A percentile compares a stretch with the other conserved stretches of the same genome.
These are phyloP conservation scores for Fraxinus sp. DNA, from an alignment of 305 asterid species.

Conservation along the genomic window DNA sequence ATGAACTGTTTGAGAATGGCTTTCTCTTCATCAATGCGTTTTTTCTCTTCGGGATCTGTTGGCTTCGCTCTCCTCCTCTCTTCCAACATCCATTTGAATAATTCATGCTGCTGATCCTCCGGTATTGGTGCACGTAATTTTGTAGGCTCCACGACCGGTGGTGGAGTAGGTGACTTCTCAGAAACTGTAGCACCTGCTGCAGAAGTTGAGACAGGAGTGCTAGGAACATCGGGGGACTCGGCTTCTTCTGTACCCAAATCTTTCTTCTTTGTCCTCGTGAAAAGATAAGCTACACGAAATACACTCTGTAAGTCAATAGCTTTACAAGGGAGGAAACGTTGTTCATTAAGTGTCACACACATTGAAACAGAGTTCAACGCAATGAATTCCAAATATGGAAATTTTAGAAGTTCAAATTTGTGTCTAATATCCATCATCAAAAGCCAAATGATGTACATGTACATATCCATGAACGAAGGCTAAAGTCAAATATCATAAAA, in stretches of 20 bases:
- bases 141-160: slow-evolving; percentile 35
- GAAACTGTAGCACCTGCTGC: slow-evolving; percentile 32
- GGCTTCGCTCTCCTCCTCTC: slow-evolving; percentile 81
- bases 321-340: neutral
- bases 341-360: neutral
- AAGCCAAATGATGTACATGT: neutral
- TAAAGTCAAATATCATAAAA: neutral
- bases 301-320: neutral
- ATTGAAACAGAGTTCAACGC: neutral
- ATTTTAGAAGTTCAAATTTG: neutral
- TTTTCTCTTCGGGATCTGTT: slow-evolving; percentile 65
- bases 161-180: slow-evolving; percentile 32
- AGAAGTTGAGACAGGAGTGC: slow-evolving; percentile 39
- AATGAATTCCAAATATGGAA: neutral
- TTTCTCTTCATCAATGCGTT: slow-evolving; percentile 77
- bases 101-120: slow-evolving; percentile 62
- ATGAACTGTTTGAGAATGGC: slow-evolving; percentile 77
- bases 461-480: neutral
- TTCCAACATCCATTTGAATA: slow-evolving; percentile 80
- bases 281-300: slow-evolving; percentile 58
- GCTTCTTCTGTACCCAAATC: slow-evolving; percentile 35
- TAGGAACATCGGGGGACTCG: slow-evolving; percentile 35
- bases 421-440: neutral
- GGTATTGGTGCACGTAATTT: slow-evolving; percentile 62
- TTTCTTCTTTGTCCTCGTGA: slow-evolving; percentile 51